Base-by-base conservation (phyloP, 2,329 filamentous ascomycete species). In the Laburnicola sp. region DNA sequence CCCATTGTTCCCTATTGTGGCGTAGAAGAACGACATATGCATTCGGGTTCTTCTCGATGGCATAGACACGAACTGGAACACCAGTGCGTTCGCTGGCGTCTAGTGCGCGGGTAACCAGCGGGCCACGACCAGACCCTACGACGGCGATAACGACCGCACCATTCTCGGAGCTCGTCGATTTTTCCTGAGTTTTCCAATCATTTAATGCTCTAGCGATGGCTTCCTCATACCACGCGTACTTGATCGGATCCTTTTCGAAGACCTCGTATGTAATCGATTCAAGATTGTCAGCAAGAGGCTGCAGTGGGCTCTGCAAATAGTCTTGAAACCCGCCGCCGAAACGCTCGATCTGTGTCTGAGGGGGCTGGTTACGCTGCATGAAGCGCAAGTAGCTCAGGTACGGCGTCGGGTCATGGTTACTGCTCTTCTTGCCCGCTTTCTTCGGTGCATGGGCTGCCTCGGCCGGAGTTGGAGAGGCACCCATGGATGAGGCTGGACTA, bases 181-280 rank as follows among this genome's bases (percentile, higher is more conserved):
- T 91, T 28, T 82, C 79, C 51, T 89, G 80, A 32, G 80, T 75
- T 51, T 81, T 81, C 87, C 94, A 95, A 65, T 97, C 92, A 9
- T 77, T 80, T 55, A 99, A 79, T 0, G 94, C 93, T 58, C 89
- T 84, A 3, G 84, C 83, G 50, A 95, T 87, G 10, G 94, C 94
- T 39, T 82, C 80, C 71, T 97, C 91, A 69, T 99, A 99, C 80
- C 93, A 95, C 58, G 91, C 86, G 70, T 99, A 99, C 74, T 99
- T 99, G 75, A 99, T 89, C 0, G 94, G 94, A 58, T 99, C 95
- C 61, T 95, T 95, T 72, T 99, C 94, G 65, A 99, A 99, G 2
- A 97, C 93, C 70, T 99, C 94, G 72, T 99, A 99, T 0, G 94
- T 99, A 36, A 96, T 89, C 40, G 91, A 96, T 71, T 99, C 95